Conservation (phyloP, 495 filamentous ascomycete genomes). For the Letharia columbiana region DNA sequence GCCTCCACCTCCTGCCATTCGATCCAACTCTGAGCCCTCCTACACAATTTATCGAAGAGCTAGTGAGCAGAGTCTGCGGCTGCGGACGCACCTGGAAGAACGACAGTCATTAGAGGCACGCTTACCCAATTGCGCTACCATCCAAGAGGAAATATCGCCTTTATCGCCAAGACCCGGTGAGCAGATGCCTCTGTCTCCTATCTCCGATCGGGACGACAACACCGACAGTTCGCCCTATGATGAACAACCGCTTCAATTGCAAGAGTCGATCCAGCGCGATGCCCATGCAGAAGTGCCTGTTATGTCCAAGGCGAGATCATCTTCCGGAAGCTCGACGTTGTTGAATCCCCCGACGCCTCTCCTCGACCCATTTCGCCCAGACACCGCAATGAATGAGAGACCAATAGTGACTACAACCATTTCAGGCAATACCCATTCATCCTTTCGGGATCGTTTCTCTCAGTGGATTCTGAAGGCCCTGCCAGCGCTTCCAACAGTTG, state of each 20-base stretch:
- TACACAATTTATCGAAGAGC: slow-evolving; percentile 24
- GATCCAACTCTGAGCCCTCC: slow-evolving; percentile 16
- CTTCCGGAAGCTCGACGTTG: slow-evolving; percentile 20
- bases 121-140: slow-evolving; percentile 19
- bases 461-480: slow-evolving; percentile 15
- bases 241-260: not conserved
- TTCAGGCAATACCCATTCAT: not conserved
- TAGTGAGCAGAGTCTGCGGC: slow-evolving; percentile 25
- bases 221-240: too few relatives aligned
- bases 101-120: slow-evolving; percentile 21
- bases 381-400: not conserved
- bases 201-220: slow-evolving; percentile 10
- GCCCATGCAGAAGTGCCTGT: slow-evolving; percentile 1
- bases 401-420: not conserved
- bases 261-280: not conserved
- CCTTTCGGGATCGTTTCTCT: slow-evolving; percentile 14
- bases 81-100: slow-evolving; percentile 26
- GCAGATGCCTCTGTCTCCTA: slow-evolving; percentile 5
- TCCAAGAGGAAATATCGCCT: slow-evolving; percentile 23
- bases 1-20: slow-evolving; percentile 11
- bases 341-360: slow-evolving; percentile 17
- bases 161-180: slow-evolving; percentile 6
- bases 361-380: slow-evolving; percentile 1
- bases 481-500: not conserved
- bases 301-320: slow-evolving; percentile 11